phyloP scores from a whole-genome alignment of 441 rosid genomes.

The Capsella rubella region DNA sequence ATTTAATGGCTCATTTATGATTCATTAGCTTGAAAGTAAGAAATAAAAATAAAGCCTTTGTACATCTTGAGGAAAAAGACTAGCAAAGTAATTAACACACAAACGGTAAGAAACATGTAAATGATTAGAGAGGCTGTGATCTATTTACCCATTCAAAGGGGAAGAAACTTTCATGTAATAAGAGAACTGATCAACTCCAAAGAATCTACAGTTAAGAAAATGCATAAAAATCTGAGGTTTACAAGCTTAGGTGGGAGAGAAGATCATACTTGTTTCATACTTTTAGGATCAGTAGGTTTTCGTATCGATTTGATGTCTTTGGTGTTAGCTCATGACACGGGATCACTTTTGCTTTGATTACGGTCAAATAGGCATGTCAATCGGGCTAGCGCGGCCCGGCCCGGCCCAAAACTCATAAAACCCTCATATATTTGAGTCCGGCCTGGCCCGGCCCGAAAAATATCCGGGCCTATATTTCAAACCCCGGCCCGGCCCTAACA shows the following conservation, averaged over 20 bases:
- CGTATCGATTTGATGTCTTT: conserved; percentile 7
- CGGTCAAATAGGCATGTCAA: no score
- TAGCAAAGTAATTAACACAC: not conserved
- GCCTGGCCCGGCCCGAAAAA: no score
- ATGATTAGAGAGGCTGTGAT: not conserved
- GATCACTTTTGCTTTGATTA: conserved; percentile 40
- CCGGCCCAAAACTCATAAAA: no score
- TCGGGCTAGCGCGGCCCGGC: no score
- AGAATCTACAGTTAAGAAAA: not conserved
- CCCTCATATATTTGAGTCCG: no score
- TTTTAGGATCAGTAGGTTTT: conserved; percentile 22
- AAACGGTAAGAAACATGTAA: not conserved
- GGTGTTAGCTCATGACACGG: conserved; percentile 41
- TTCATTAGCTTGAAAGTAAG: not conserved
- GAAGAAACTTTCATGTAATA: not conserved
- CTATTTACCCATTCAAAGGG: conserved; percentile 4
- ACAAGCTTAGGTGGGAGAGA: conserved; percentile 3
- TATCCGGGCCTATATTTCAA: no score
- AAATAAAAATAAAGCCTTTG: no score
- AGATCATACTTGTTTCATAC: conserved; percentile 15
- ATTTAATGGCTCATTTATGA: no score
- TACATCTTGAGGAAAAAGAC: not conserved
- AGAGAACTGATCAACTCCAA: conserved; percentile 14
- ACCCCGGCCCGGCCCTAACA: no score
- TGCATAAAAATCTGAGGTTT: conserved; percentile 14